Evolutionary conservation across 352 stramenopile species (phyloP).

Genomic region (Phytophthora quininea): DNA sequence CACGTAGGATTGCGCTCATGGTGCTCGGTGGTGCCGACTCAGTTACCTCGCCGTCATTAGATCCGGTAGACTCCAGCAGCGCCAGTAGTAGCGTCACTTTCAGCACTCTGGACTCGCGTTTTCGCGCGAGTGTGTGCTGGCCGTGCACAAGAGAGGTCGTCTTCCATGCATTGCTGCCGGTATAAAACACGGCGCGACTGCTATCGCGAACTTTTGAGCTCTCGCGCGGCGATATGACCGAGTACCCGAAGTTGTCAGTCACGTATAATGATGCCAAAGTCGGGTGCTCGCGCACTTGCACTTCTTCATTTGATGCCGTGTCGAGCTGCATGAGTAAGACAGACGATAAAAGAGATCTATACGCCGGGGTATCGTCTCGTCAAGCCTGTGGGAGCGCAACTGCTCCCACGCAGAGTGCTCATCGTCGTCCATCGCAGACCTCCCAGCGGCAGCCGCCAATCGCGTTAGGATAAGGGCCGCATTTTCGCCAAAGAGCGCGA

Average conservation of each 20-base stretch:
- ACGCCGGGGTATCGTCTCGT: slow-evolving; percentile 42
- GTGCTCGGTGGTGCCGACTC: slow-evolving; percentile 27
- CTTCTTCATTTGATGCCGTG: slow-evolving; percentile 34
- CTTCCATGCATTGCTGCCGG: slow-evolving; percentile 39
- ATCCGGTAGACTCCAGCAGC: slow-evolving; percentile 33
- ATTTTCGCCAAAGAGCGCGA: slow-evolving; percentile 62
- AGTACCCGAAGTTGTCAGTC: slow-evolving; percentile 38
- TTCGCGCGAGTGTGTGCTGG: slow-evolving; percentile 23
- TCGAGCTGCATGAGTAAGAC: slow-evolving; percentile 51
- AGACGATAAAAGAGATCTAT: slow-evolving; percentile 40
- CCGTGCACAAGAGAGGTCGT: slow-evolving; percentile 33
- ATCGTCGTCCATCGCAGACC: slow-evolving; percentile 28
- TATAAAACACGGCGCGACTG: slow-evolving; percentile 39
- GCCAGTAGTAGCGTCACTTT: slow-evolving; percentile 42
- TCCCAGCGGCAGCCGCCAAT: slow-evolving; percentile 22
- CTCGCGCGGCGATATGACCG: slow-evolving; percentile 49
- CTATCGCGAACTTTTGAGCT: slow-evolving; percentile 18
- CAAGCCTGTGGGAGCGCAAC: slow-evolving; percentile 34
- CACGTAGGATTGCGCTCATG: slow-evolving; percentile 49
- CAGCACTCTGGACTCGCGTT: slow-evolving; percentile 39
- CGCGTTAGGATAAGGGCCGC: slow-evolving; percentile 53
- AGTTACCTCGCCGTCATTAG: slow-evolving; percentile 25
- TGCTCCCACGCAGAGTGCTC: slow-evolving; percentile 51
- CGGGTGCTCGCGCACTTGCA: slow-evolving; percentile 54
- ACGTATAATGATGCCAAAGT: slow-evolving; percentile 39